Evolutionary conservation across 2,329 filamentous ascomycete species (phyloP).

Genomic region (Nigrospora sphaerica): DNA sequence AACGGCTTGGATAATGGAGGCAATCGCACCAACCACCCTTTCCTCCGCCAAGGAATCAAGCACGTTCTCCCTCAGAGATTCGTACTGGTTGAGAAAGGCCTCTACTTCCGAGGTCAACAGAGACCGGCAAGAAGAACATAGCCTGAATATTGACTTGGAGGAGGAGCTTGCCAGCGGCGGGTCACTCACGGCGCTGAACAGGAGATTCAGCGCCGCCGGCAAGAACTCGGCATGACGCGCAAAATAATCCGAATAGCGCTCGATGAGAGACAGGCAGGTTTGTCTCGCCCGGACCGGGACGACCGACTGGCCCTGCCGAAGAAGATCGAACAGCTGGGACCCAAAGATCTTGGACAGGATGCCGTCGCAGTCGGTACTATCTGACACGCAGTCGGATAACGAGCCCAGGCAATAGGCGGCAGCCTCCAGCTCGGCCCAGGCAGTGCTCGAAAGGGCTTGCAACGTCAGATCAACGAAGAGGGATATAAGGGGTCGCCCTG

Average conservation of each 20-base stretch:
- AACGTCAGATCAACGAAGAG: conserved; percentile 51
- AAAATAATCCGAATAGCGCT: conserved; percentile 71
- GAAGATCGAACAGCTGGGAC: conserved; percentile 48
- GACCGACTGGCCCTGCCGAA: conserved; percentile 38
- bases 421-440: conserved; percentile 55
- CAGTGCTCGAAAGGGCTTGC: conserved; percentile 36
- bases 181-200: conserved; percentile 64
- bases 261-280: conserved; percentile 63
- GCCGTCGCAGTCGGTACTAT: conserved; percentile 50
- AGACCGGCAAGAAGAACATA: conserved; percentile 69
- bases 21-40: conserved; percentile 65
- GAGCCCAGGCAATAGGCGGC: conserved; percentile 57
- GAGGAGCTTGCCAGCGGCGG: conserved; percentile 57
- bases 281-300: conserved; percentile 59
- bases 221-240: conserved; percentile 60
- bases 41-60: conserved; percentile 66
- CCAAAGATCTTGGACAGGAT: conserved; percentile 56
- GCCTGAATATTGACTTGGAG: conserved; percentile 64
- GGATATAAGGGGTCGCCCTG: conserved; percentile 47
- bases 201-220: conserved; percentile 63
- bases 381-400: conserved; percentile 58
- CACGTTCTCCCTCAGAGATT: conserved; percentile 50
- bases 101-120: conserved; percentile 60
- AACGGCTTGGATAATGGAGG: conserved; percentile 68
- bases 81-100: conserved; percentile 66